Base-by-base conservation (phyloP, 208 protist species). In the Angomonas deanei region DNA sequence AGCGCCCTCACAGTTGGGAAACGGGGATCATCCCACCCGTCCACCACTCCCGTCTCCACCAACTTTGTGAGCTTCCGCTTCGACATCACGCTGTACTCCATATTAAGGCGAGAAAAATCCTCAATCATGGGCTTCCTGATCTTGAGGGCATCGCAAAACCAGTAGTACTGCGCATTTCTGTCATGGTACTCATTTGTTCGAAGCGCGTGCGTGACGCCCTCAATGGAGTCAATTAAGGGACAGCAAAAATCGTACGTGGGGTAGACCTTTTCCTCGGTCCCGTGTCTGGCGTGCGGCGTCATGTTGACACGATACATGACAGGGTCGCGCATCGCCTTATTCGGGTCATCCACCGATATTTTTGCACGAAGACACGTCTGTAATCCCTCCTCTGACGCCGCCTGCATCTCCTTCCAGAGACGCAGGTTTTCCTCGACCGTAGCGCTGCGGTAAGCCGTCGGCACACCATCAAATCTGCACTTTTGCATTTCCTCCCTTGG, bases 191-290 rank as follows among this genome's bases (percentile, higher is more conserved):
- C 98, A 71, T 86, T 97, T 1, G 98, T 99, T 32, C 99, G 80
- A 17, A 99, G 87, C 15, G 98, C 97, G 71, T 99, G 98, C 1
- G 98, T 99, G 3, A 99, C 97, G 53, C 98, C 98, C 73, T 99
- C 98, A 23, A 99, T 39, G 4, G 85, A 96, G 74, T 99, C 99
- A 48, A 99, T 90, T 56, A 99, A 96, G 4, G 99, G 98, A 82
- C 98, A 99, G 53, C 96, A 98, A 71, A 99, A 99, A 74, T 99
- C 99, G 80, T 99, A 99, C 0, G 97, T 98, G 26, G 98, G 98
- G 76, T 99, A 96, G 65, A 97, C 86, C 61, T 94, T 93, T 48
- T 96, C 91, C 70, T 97, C 86, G n/a, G 61, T 78, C 31, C 92
- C 97, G 6, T 97, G 97, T n/a, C 88, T 74, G 19, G 79, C 75